phyloP scores from a whole-genome alignment of 768 basidiomycete species.

The Agaricus bisporus region DNA sequence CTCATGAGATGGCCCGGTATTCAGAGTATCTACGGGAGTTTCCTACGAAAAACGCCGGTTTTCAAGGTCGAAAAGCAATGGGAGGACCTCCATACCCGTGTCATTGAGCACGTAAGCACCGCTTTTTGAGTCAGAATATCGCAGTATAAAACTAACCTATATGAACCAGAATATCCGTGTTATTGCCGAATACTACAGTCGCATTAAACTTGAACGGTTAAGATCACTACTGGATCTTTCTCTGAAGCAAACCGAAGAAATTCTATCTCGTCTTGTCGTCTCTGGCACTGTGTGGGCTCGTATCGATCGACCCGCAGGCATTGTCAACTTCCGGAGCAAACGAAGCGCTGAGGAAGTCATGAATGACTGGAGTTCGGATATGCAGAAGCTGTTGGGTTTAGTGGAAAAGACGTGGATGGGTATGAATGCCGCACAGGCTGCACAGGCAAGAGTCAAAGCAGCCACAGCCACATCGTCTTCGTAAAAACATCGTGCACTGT shows the following conservation, averaged over 20 bases:
- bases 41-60: slow-evolving; percentile 72
- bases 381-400: slow-evolving; percentile 84
- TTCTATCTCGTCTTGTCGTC: slow-evolving; percentile 84
- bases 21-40: slow-evolving; percentile 79
- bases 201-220: slow-evolving; percentile 80
- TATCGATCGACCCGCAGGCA: slow-evolving; percentile 85
- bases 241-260: slow-evolving; percentile 77
- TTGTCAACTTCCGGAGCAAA: slow-evolving; percentile 82
- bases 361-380: slow-evolving; percentile 98
- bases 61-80: slow-evolving; percentile 78
- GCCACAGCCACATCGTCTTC: slow-evolving; percentile 15
- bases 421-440: slow-evolving; percentile 85
- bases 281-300: slow-evolving; percentile 91
- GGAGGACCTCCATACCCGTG: slow-evolving; percentile 93
- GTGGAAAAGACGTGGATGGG: slow-evolving; percentile 99
- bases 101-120: slow-evolving; percentile 87
- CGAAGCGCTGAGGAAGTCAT: slow-evolving; percentile 86
- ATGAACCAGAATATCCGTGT: slow-evolving; percentile 84
- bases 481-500: slow-evolving; percentile 17
- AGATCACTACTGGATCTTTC: slow-evolving; percentile 85
- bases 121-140: too few relatives aligned
- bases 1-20: slow-evolving; percentile 98
- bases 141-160: neutral
- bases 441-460: slow-evolving; percentile 55
- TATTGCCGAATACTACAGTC: slow-evolving; percentile 90